Conservation (phyloP, 148 eudicot genomes). For the Silene conica region DNA sequence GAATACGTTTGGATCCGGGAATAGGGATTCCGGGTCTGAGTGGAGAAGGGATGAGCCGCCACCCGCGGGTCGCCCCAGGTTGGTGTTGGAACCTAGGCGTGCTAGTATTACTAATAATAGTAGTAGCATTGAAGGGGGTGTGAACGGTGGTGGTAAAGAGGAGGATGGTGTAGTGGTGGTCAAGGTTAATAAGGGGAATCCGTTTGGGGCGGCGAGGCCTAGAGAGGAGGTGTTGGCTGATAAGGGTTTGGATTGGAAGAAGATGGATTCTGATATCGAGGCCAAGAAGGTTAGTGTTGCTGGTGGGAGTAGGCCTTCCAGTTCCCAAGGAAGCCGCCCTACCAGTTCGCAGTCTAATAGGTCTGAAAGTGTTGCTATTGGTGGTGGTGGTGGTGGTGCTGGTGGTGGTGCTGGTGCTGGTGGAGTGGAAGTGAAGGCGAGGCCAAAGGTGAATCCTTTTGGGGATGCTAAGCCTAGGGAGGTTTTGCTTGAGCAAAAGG, state of each 20-base stretch:
- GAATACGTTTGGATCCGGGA: constrained; percentile 45
- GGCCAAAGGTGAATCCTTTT: constrained; percentile 86
- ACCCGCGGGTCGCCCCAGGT: constrained; percentile 31
- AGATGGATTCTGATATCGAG: constrained; percentile 63
- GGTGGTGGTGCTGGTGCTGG: constrained; percentile 23
- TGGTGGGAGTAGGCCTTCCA: constrained; percentile 57
- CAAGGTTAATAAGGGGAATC: constrained; percentile 52
- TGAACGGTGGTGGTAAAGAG: not conserved
- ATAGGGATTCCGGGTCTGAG: constrained; percentile 48
- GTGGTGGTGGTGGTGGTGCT: constrained; percentile 22
- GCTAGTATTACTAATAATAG: constrained; percentile 1
- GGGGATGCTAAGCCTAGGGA: constrained; percentile 99
- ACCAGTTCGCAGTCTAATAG: constrained; percentile 30
- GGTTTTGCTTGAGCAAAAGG: constrained; percentile 78
- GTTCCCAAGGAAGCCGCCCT: constrained; percentile 75
- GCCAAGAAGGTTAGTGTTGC: constrained; percentile 45
- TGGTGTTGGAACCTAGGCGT: constrained; percentile 52
- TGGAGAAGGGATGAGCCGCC: constrained; percentile 14
- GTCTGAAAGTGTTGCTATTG: constrained; percentile 34
- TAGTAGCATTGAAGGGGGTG: not conserved
- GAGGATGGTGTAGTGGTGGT: constrained; percentile 15
- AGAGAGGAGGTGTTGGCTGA: constrained; percentile 83
- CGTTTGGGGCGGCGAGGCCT: constrained; percentile 91
- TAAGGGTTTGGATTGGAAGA: constrained; percentile 90
- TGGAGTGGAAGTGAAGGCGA: constrained; percentile 34